These are phyloP conservation scores for Colletotrichum salicis DNA, from an alignment of 2,329 filamentous ascomycete genomes.

Conservation along the genomic window DNA sequence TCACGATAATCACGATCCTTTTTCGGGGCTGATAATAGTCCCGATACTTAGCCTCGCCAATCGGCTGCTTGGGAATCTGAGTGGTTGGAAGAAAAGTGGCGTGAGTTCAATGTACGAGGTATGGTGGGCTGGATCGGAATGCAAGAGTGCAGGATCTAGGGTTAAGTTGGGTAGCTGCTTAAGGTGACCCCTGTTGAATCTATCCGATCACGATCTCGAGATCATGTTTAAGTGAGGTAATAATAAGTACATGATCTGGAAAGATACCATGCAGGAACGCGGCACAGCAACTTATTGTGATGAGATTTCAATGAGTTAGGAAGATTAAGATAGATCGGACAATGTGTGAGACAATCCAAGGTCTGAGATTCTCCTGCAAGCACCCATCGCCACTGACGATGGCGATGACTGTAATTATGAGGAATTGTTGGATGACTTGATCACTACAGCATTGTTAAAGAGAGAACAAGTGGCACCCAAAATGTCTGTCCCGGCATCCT, in stretches of 20 bases:
- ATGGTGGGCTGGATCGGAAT: conserved; percentile 29
- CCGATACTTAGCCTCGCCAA: neutral
- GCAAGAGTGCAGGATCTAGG: conserved; percentile 33
- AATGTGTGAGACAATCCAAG: neutral
- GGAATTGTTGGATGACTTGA: neutral
- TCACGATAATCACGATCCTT: conserved; percentile 9
- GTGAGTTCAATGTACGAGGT: neutral
- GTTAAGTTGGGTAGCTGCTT: neutral
- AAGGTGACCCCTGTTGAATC: neutral
- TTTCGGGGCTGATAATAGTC: neutral
- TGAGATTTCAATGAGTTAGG: neutral
- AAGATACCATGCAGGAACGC: neutral
- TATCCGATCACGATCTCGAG: neutral
- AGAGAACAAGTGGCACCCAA: neutral
- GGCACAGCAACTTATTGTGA: neutral
- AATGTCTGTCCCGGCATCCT: neutral
- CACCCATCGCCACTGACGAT: neutral
- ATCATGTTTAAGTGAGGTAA: neutral
- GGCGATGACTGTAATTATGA: neutral
- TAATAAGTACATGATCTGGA: neutral
- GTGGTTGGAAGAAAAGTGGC: neutral
- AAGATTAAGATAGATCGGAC: neutral
- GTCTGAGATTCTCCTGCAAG: neutral
- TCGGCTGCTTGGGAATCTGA: neutral
- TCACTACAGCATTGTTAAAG: neutral